These are phyloP conservation scores for Metschnikowia hibisci DNA, from an alignment of 805 yeast species.

Conservation along the genomic window DNA sequence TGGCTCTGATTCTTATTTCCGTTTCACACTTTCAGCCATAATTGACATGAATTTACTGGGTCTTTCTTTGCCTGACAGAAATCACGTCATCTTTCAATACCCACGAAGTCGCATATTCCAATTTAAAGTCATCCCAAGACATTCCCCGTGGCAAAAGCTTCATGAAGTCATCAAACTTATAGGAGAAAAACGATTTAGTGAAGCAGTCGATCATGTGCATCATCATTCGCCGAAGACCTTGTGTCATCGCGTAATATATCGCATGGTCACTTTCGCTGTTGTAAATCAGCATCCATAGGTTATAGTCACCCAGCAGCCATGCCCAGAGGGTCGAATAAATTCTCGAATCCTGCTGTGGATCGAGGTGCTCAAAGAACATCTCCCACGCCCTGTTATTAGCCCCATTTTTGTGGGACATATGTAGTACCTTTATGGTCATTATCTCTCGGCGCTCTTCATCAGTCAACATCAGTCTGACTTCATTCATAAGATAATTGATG, in stretches of 20 bases:
- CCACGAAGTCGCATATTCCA: slow-evolving; percentile 29
- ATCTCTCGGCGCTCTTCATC: slow-evolving; percentile 37
- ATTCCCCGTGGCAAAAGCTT: slow-evolving; percentile 25
- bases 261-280: slow-evolving; percentile 31
- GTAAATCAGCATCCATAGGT: slow-evolving; percentile 28
- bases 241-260: slow-evolving; percentile 36
- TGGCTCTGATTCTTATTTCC: neutral
- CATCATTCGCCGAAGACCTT: slow-evolving; percentile 35
- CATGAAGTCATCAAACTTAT: slow-evolving; percentile 25
- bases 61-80: slow-evolving; percentile 18
- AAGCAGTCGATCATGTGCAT: slow-evolving; percentile 28
- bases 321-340: slow-evolving; percentile 19
- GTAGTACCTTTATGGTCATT: slow-evolving; percentile 41
- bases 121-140: slow-evolving; percentile 19
- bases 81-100: slow-evolving; percentile 23
- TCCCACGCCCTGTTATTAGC: slow-evolving; percentile 30
- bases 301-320: slow-evolving; percentile 31
- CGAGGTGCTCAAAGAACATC: slow-evolving; percentile 26
- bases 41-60: neutral
- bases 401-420: slow-evolving; percentile 39
- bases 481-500: slow-evolving; percentile 38
- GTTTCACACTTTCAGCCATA: too few relatives aligned
- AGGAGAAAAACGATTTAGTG: slow-evolving; percentile 37
- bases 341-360: slow-evolving; percentile 12
- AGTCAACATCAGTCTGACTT: slow-evolving; percentile 20